Evolutionary conservation across 768 basidiomycete genomes (phyloP).

Genomic region (Pleurotus sapidus): DNA sequence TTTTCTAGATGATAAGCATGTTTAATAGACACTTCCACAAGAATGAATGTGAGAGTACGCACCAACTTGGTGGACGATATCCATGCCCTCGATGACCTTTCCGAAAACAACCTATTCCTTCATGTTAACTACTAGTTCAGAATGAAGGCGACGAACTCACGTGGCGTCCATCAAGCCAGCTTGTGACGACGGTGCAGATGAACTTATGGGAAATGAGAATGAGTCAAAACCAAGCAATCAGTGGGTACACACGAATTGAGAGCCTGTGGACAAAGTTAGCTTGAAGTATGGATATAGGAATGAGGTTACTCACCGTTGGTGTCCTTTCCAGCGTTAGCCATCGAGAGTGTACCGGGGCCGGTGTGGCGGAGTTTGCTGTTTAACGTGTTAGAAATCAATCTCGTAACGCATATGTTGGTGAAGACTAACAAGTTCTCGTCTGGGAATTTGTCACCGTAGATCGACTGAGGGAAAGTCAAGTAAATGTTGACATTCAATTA

Average conservation of each 20-base stretch:
- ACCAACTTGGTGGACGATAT: conserved; percentile 79
- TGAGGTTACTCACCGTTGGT: conserved; percentile 69
- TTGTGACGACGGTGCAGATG: conserved; percentile 84
- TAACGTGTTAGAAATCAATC: conserved; percentile 1
- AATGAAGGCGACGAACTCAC: conserved; percentile 29
- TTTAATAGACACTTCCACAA: neutral
- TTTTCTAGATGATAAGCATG: conserved; percentile 51
- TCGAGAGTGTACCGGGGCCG: conserved; percentile 81
- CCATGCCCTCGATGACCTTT: conserved; percentile 89
- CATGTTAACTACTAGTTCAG: neutral
- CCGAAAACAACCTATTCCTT: conserved; percentile 82
- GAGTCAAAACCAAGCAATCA: conserved; percentile 1
- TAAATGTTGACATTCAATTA: neutral
- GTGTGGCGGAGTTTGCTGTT: conserved; percentile 93
- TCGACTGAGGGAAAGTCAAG: conserved; percentile 51
- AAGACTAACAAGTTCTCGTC: conserved; percentile 91
- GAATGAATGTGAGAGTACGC: conserved; percentile 13
- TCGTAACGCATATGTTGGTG: neutral
- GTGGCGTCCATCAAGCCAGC: conserved; percentile 91
- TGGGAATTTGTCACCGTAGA: conserved; percentile 86
- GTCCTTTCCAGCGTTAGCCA: conserved; percentile 93
- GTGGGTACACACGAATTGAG: conserved; percentile 74
- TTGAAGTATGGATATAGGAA: neutral
- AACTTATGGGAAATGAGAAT: conserved; percentile 51
- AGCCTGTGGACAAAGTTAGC: conserved; percentile 20